Base-by-base conservation (phyloP, 2,329 filamentous ascomycete species). In the Teratosphaeria epicoccoides region DNA sequence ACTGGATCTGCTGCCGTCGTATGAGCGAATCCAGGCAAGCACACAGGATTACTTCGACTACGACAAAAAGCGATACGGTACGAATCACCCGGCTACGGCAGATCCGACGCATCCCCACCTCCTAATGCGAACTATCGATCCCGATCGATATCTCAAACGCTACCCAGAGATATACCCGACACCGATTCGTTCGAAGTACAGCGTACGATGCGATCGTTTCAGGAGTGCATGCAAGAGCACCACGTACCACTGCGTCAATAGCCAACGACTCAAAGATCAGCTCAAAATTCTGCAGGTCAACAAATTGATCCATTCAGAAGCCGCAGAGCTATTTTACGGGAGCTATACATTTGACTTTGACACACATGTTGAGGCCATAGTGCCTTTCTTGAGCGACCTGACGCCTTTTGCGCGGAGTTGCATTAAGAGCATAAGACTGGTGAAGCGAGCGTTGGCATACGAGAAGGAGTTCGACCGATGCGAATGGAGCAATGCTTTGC, bases 261-360 rank as follows among this genome's bases (percentile, higher is more conserved):
- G 69, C 55, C 62, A 62, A 10, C 57, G 67, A 43, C 55, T 62
- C 49, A 62, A 68, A 75, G 52, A 58, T 40, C 58, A 61, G 43
- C 49, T 62, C 24, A 56, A 57, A 40, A 60, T 66, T 49, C 47
- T 70, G 24, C 54, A 61, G 20, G 55, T 58, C 2, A 66, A 62
- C 53, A 69, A 70, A 40, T 70, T 70, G 50, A 69, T 82, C 48
- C 71, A 82, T 62, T 68, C 71, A 53, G 81, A 84, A 63, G 75
- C 77, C n/a, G 68, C 75, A 3, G 71, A 76, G 52, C 62, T 79
- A 14, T 68, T 84, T 3, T 84, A 84, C 64, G 71, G 69, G 6
- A 68, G 64, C 51, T 78, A 82, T 61, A 69, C 70, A 0, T 83
- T 84, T 63, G 75, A 78, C 59, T 84, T 84, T 63, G 76, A 76